Evolutionary conservation across 2,329 filamentous ascomycete genomes (phyloP), one percentile per base, ranked within the genome.

Genomic region (Sphaerulina musiva): DNA sequence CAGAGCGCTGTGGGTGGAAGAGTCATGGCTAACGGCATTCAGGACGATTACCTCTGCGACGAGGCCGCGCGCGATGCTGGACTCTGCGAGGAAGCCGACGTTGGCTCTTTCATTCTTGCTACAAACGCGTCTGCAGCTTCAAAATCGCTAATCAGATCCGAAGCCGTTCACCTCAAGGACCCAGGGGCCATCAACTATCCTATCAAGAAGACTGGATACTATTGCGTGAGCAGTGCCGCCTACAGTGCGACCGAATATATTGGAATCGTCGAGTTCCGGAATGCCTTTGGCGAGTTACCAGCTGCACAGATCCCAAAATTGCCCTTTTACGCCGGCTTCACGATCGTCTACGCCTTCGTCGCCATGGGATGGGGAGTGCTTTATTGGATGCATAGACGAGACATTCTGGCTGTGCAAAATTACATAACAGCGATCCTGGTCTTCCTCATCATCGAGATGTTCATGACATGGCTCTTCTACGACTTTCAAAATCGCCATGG

Each of bases 381-480:
- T 20, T 97, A 98, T 73, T 91, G 91, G 66, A 90, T 96, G 71
- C 89, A 98, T 70, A 82, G 92, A 56, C 83, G 87, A 66, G 93
- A 98, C 71, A 97, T 98, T 59, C 76, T 98, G 67, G 86, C 95
- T 12, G 93, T 98, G 2, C 93, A 98, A 72, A 98, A 98, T 70
- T 98, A 98, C 72, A 97, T 98, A 64, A 98, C 93, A 0, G 92
- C 93, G 8, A 98, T 97, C 57, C 78, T 98, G 47, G 83, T 93
- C 49, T 98, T 98, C 74, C 76, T 98, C 42, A 89, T 97, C 12
- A 74, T 97, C 12, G 93, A 98, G 71, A 95, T 97, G 84, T 77
- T 97, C 67, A 91, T 97, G 82, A 98, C 93, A 1, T 98, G 93
- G 93, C 90, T 89, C 42, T 98, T 95, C 75, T 98, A 97, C 71